A percentile compares a stretch with the other conserved stretches of the same genome.
Evolutionary conservation across 2,329 filamentous ascomycete species (phyloP).

Genomic region (Alternaria viburni): DNA sequence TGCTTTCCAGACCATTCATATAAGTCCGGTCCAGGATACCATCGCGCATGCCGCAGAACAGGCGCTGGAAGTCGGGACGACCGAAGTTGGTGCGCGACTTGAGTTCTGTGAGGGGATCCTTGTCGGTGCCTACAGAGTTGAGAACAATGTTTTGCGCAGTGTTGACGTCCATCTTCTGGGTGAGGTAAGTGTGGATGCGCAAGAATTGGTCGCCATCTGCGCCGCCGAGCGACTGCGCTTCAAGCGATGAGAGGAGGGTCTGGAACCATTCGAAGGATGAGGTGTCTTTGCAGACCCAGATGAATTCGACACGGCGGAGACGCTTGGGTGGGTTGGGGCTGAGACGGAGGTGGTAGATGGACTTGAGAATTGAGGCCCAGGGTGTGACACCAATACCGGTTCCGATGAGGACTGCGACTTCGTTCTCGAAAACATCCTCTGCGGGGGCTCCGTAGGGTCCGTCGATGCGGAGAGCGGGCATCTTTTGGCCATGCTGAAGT

Average conservation of each 20-base stretch:
- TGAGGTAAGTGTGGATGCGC: slow-evolving; percentile 97
- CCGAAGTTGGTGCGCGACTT: slow-evolving; percentile 92
- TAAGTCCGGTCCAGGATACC: slow-evolving; percentile 87
- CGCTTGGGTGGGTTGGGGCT: slow-evolving; percentile 87
- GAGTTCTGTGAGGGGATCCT: slow-evolving; percentile 92
- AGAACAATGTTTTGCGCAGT: slow-evolving; percentile 96
- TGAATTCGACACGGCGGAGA: slow-evolving; percentile 94
- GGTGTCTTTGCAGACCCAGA: slow-evolving; percentile 98
- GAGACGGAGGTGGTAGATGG: slow-evolving; percentile 96
- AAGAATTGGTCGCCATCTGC: slow-evolving; percentile 80
- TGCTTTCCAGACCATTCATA: slow-evolving; percentile 78
- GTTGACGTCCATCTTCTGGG: slow-evolving; percentile 88
- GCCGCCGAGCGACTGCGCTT: slow-evolving; percentile 76
- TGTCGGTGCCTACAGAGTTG: slow-evolving; percentile 86
- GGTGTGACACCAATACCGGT: slow-evolving; percentile 88
- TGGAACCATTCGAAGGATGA: slow-evolving; percentile 99
- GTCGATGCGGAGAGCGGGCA: slow-evolving; percentile 89
- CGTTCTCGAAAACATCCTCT: slow-evolving; percentile 95
- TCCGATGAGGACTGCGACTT: slow-evolving; percentile 84
- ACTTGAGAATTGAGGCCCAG: slow-evolving; percentile 89
- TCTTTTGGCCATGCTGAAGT: slow-evolving; percentile 87
- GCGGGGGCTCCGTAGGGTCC: slow-evolving; percentile 96
- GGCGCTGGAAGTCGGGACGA: slow-evolving; percentile 81
- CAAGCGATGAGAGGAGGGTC: slow-evolving; percentile 86
- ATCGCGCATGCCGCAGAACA: slow-evolving; percentile 85